These are phyloP conservation scores for Phytophthora pistaciae DNA, from an alignment of 352 stramenopile genomes.

Conservation along the genomic window DNA sequence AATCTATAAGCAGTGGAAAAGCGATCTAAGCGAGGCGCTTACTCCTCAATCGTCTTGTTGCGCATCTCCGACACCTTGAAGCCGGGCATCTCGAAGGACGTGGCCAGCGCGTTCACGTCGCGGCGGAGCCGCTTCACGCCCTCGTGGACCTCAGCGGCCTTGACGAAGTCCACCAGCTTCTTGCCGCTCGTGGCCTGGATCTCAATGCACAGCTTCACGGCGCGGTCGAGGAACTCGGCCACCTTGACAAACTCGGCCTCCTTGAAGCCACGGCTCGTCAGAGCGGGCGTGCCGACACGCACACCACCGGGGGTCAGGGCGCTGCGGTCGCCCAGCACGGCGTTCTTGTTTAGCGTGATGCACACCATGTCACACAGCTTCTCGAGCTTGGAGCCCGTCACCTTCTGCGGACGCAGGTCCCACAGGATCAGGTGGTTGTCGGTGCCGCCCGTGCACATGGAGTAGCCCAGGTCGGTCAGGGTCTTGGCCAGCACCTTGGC, in stretches of 20 bases:
- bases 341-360: slow-evolving; percentile 99
- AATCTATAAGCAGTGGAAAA: slow-evolving; percentile 44
- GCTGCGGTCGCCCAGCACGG: slow-evolving; percentile 96
- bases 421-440: slow-evolving; percentile 99
- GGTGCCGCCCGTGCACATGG: slow-evolving; percentile 97
- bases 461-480: slow-evolving; percentile 95
- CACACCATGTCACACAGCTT: slow-evolving; percentile 97
- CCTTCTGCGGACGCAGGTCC: slow-evolving; percentile 95
- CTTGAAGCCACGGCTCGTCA: slow-evolving; percentile 98
- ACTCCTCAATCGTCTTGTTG: slow-evolving; percentile 86
- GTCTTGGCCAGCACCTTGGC: slow-evolving; percentile 93
- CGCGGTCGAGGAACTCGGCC: slow-evolving; percentile 96
- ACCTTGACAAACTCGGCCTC: slow-evolving; percentile 97
- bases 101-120: slow-evolving; percentile 95
- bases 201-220: slow-evolving; percentile 94
- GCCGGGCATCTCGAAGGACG: slow-evolving; percentile 96
- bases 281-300: slow-evolving; percentile 95
- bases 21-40: slow-evolving; percentile 32
- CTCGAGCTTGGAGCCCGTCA: slow-evolving; percentile 99
- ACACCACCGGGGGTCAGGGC: slow-evolving; percentile 96
- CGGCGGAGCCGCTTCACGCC: slow-evolving; percentile 91
- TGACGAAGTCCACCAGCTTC: slow-evolving; percentile 95
- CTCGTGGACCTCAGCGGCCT: slow-evolving; percentile 83
- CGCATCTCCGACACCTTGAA: slow-evolving; percentile 93
- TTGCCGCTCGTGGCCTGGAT: slow-evolving; percentile 93